Percentiles rank a stretch among this genome's conserved stretches.
phyloP scores from a whole-genome alignment of 768 basidiomycete genomes.

The Leccinum variicolor region DNA sequence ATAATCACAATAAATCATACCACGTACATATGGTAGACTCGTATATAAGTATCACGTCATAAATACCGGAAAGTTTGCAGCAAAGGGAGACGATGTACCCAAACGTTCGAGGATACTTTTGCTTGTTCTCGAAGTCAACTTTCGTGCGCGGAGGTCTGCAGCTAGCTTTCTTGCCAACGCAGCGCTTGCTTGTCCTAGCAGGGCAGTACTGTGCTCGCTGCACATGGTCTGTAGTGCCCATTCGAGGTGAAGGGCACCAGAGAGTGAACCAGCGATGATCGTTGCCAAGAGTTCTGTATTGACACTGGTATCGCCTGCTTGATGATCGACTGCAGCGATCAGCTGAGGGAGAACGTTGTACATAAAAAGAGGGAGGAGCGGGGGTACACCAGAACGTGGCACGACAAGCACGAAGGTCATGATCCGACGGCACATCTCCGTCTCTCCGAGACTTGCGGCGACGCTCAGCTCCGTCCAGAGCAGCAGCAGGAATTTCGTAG shows the following conservation, averaged over 20 bases:
- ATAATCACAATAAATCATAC: constrained; percentile 28
- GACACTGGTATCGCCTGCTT: constrained; percentile 50
- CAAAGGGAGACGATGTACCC: constrained; percentile 58
- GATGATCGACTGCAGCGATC: constrained; percentile 50
- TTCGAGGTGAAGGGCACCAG: constrained; percentile 67
- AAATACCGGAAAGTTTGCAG: constrained; percentile 73
- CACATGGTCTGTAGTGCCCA: constrained; percentile 57
- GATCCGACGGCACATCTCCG: constrained; percentile 61
- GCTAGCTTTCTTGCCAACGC: constrained; percentile 67
- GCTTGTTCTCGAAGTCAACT: constrained; percentile 46
- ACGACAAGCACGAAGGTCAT: constrained; percentile 66
- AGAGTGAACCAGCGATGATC: constrained; percentile 62
- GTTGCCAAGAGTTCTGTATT: constrained; percentile 62
- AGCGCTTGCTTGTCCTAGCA: constrained; percentile 61
- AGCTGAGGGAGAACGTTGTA: constrained; percentile 64
- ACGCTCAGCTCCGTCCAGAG: constrained; percentile 67
- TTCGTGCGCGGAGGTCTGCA: constrained; percentile 53
- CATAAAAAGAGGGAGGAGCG: constrained; percentile 72
- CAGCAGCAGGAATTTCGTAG: constrained; percentile 58
- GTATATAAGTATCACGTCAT: constrained; percentile 17
- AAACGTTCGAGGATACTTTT: constrained; percentile 56
- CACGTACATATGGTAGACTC: constrained; percentile 4
- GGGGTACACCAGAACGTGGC: constrained; percentile 54
- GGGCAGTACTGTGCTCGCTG: constrained; percentile 42
- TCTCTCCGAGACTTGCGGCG: constrained; percentile 53